Base-by-base conservation (phyloP, 768 basidiomycete genomes). In the Leccinum variicolor region DNA sequence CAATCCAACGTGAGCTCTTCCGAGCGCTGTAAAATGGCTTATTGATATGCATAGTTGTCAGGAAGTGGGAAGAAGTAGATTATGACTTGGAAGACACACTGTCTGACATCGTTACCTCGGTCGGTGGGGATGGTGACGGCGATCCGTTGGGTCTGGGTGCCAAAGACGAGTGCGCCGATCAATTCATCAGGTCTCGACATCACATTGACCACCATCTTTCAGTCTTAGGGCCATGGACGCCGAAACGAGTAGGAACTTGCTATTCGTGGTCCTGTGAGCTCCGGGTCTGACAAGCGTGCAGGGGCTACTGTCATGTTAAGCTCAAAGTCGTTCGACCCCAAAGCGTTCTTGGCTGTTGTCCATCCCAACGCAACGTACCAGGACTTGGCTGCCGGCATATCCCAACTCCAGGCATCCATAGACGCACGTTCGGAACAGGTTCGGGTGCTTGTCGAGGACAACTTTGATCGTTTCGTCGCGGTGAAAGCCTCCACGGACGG, bases 401-500 rank as follows among this genome's bases (percentile, higher is more conserved):
- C 81, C 0, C 84, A 87, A 59, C 79, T 98, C 7, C 83, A 84
- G 61, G 75, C 83, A 8, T 89, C 92, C 13, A 87, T 98, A 57
- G 95, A 98, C 66, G 82, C 89, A 2, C 85, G 95, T 46, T 95
- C 94, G 1, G 92, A 95, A 63, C 97, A 95, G n/a, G 87, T 98
- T 56, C 81, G 94, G 41, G 84, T 95, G 21, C 80, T 99, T 31
- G 97, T 99, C 10, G 95, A 98, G 70, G 94, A 98, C 65, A 97
- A 98, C 72, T 98, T 98, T 73, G 95, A 98, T 74, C 82, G 94
- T 13, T 99, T 98, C 66, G 96, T 98, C 17, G 91, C 92, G 3
- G 96, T 99, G 55, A 99, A 99, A 67, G 92, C 92, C 9, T 91
- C 90, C 9, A 96, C 92, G n/a, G 95, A 96, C 73, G 90, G 95